Conservation (phyloP, 2,329 filamentous ascomycete genomes). For the Sodiomyces alkalinus region DNA sequence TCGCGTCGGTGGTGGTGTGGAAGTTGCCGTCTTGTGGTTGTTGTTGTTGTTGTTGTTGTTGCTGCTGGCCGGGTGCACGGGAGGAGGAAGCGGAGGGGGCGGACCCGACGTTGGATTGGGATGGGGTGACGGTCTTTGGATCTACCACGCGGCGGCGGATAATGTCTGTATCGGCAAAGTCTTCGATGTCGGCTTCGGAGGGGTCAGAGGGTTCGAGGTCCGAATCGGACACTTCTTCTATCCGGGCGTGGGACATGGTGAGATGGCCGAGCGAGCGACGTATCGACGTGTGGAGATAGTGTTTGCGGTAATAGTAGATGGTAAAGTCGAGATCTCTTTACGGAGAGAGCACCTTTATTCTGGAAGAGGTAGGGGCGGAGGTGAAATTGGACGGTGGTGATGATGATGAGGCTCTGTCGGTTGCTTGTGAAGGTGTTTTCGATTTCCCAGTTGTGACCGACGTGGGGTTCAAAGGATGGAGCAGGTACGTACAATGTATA, state of each 20-base stretch:
- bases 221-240: constrained; percentile 85
- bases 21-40: constrained; percentile 12
- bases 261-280: constrained; percentile 1
- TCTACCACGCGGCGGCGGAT: constrained; percentile 30
- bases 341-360: too few relatives aligned
- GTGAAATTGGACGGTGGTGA: constrained; percentile 5
- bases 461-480: not conserved
- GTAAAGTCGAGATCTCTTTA: too few relatives aligned
- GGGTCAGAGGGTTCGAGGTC: constrained; percentile 64
- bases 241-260: constrained; percentile 67
- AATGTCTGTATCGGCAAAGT: constrained; percentile 43
- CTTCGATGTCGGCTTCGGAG: constrained; percentile 68
- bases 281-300: not conserved
- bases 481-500: too few relatives aligned
- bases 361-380: constrained; percentile 4
- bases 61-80: constrained; percentile 18
- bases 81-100: constrained; percentile 19
- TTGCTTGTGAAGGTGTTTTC: constrained; percentile 6
- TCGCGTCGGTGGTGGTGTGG: constrained; percentile 27
- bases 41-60: constrained; percentile 11
- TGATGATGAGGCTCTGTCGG: constrained; percentile 5
- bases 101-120: constrained; percentile 14
- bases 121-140: constrained; percentile 15
- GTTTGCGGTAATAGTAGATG: constrained; percentile 1
- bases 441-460: not conserved